Conservation (phyloP, 2,329 filamentous ascomycete species). For the Plectosphaerella cucumerina region DNA sequence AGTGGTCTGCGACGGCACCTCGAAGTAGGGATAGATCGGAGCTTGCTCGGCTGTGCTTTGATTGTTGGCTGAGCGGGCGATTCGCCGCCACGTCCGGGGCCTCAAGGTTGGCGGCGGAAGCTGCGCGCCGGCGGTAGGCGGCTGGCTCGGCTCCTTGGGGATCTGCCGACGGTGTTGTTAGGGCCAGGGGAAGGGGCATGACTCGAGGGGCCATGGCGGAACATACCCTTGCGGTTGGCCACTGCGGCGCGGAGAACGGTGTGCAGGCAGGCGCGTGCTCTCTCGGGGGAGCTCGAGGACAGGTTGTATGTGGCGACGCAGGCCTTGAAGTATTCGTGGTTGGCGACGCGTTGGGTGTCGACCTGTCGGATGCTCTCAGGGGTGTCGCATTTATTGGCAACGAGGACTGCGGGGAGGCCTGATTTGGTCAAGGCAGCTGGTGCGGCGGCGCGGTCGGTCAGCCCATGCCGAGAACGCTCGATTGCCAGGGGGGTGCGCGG, state of each 20-base stretch:
- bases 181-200: not conserved
- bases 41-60: conserved; percentile 66
- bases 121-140: conserved; percentile 49
- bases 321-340: conserved; percentile 61
- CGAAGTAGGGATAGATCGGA: conserved; percentile 63
- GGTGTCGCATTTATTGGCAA: conserved; percentile 87
- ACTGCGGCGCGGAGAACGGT: conserved; percentile 71
- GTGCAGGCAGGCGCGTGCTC: conserved; percentile 70
- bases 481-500: not conserved
- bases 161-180: conserved; percentile 7
- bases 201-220: not conserved
- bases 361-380: conserved; percentile 67
- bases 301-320: conserved; percentile 72
- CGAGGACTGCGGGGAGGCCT: conserved; percentile 71
- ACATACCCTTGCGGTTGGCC: conserved; percentile 63
- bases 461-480: conserved; percentile 7
- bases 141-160: conserved; percentile 28
- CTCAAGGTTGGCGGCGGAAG: conserved; percentile 59
- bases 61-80: conserved; percentile 56
- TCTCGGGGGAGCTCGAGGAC: conserved; percentile 65
- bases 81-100: conserved; percentile 43
- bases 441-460: conserved; percentile 12
- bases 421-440: conserved; percentile 71
- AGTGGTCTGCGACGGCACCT: conserved; percentile 40
- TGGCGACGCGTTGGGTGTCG: conserved; percentile 60